Evolutionary conservation across 129 eudicot species (phyloP).

Genomic region (Centaurea solstitialis): DNA sequence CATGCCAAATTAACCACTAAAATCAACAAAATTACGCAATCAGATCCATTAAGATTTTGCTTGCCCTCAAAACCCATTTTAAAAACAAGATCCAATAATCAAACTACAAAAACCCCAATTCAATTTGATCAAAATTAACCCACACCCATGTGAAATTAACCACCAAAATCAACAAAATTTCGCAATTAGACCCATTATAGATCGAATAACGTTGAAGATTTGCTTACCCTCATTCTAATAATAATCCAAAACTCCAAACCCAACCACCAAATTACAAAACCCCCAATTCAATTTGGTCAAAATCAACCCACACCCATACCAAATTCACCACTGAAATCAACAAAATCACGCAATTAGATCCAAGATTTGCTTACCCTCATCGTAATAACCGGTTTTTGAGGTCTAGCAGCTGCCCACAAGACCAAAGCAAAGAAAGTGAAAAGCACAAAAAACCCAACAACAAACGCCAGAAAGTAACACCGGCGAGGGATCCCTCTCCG

Average conservation of each 20-base stretch:
- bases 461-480: slow-evolving; percentile 72
- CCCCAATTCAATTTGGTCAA: slow-evolving; percentile 16
- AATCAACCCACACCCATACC: not conserved
- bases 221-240: too few relatives aligned
- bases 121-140: slow-evolving; percentile 2
- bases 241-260: too few relatives aligned
- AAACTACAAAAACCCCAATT: slow-evolving; percentile 12
- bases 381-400: slow-evolving; percentile 71
- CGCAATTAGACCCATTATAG: not conserved
- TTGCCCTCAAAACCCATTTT: too few relatives aligned
- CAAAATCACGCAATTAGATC: not conserved
- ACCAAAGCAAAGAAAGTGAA: slow-evolving; percentile 81
- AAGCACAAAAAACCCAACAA: slow-evolving; percentile 71
- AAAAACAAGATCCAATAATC: not conserved
- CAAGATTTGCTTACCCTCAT: slow-evolving; percentile 78
- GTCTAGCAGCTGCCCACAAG: slow-evolving; percentile 76
- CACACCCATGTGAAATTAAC: not conserved
- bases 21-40: not conserved
- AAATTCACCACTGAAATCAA: not conserved
- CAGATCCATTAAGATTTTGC: too few relatives aligned
- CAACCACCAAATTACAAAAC: not conserved
- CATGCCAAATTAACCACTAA: not conserved
- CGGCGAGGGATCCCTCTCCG: slow-evolving; percentile 59
- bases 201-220: not conserved
- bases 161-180: not conserved